Evolutionary conservation across 148 eudicot species (phyloP).

Genomic region (Selenicereus undatus): DNA sequence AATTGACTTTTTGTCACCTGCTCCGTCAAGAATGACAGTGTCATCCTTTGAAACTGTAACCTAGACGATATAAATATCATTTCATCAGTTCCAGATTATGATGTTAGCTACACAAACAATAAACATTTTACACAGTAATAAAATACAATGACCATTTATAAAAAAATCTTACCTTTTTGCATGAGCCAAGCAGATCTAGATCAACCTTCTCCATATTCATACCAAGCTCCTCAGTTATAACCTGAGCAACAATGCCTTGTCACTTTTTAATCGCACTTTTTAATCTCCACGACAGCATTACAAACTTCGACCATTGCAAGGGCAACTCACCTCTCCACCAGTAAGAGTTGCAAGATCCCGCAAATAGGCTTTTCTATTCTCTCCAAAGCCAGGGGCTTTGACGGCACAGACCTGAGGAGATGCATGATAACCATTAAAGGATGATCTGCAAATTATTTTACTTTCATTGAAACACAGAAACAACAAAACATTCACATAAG

Average conservation of each 20-base stretch:
- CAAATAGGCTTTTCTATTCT: constrained; percentile 72
- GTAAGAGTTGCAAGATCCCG: constrained; percentile 87
- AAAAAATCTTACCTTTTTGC: constrained; percentile 60
- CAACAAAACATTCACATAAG: neutral
- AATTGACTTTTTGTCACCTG: constrained; percentile 76
- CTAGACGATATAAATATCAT: constrained; percentile 26
- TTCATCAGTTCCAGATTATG: neutral
- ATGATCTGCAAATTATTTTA: neutral
- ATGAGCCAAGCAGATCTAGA: constrained; percentile 73
- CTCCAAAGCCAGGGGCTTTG: constrained; percentile 97
- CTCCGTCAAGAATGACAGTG: constrained; percentile 87
- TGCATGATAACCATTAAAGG: neutral
- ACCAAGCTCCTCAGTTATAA: constrained; percentile 90
- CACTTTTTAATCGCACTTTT: too few species aligned
- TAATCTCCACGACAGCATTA: neutral
- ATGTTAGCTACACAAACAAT: neutral
- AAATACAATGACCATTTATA: neutral
- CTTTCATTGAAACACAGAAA: neutral
- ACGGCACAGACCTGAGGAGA: constrained; percentile 70
- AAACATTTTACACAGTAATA: neutral
- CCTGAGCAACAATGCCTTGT: constrained; percentile 27
- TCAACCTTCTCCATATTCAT: constrained; percentile 82
- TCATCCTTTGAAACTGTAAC: constrained; percentile 87
- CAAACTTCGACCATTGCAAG: neutral
- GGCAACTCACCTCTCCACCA: constrained; percentile 62